These are phyloP conservation scores for Fusarium sp. DNA, from an alignment of 2,329 filamentous ascomycete species.

Conservation along the genomic window DNA sequence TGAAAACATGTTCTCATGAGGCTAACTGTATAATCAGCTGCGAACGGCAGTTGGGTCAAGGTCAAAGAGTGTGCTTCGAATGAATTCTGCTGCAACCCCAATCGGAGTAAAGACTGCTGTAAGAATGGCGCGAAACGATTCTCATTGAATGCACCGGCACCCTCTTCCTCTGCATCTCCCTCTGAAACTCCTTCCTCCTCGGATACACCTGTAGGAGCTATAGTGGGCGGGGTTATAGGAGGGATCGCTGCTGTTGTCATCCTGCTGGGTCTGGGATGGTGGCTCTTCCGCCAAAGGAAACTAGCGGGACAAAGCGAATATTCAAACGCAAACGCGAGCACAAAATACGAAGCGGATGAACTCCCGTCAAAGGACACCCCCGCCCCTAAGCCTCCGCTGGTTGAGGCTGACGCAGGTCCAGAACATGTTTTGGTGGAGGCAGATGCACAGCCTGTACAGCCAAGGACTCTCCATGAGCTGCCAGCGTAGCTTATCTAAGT, in stretches of 20 bases:
- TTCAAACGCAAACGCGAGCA: accelerated
- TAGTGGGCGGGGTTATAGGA: neutral
- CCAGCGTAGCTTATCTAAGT: neutral
- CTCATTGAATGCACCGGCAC: neutral
- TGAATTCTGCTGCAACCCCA: neutral
- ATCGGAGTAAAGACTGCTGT: neutral
- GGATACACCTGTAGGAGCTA: neutral
- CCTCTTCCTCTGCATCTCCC: too few relatives aligned
- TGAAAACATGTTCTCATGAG: too few relatives aligned
- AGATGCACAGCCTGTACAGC: neutral
- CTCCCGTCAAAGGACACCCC: accelerated
- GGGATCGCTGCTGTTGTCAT: neutral
- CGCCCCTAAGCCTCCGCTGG: accelerated
- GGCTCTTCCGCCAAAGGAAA: neutral
- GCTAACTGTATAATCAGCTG: neutral
- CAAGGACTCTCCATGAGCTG: neutral
- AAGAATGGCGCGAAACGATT: neutral
- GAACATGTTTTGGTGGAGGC: neutral
- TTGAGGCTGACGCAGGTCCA: neutral
- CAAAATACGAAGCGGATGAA: neutral
- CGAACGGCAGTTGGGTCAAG: neutral
- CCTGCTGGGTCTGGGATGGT: neutral
- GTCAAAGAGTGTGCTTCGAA: neutral
- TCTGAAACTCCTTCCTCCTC: too few relatives aligned
- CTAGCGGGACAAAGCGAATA: neutral